Evolutionary conservation across 139 green algal species (phyloP), one percentile per base, ranked within the genome.

Genomic region (Picochlorum sp.): DNA sequence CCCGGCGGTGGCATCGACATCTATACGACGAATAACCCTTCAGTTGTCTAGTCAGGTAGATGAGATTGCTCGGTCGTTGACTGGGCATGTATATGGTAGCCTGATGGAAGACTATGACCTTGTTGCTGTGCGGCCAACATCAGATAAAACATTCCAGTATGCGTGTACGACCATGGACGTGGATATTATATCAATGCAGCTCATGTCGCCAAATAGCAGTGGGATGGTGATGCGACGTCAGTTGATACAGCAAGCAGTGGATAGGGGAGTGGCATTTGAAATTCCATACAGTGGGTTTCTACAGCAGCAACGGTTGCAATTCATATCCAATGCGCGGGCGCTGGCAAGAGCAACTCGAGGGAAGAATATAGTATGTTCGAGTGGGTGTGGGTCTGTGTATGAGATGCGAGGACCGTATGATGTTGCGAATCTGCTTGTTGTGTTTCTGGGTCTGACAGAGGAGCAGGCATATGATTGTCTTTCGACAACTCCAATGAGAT

Each of bases 221-320:
- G 72, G 75, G 57, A 75, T 86, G 56, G 70, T 73, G 52, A 54
- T 54, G 47, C 63, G 69, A 24, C 66, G 71, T 7, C 28, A 57
- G 3, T 2, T 62, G 0, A 23, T 87, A 3, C 63, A 76, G 44
- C 51, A 73, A 0, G 84, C 84, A 10, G 6, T 87, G 2, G 60
- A 68, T 14, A 52, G 82, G 4, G 84, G 82, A n/a, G 28, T 89
- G 3, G 58, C 73, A 23, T 86, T 90, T 64, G 84, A 90, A 82
- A 65, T 90, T 15, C 65, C 30, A 23, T 77, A 82, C 28, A 49
- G 63, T 3, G 44, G 64, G 1, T 60, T 68, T 45, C 60, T 81
- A 59, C 62, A 77, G 1, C 45, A 71, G 7, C 67, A 76, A 3
- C 70, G 81, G 8, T 21, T 30, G 8, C 78, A 82, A 51, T 44